Base-by-base conservation (phyloP, 2,329 filamentous ascomycete species). In the Elsinoe necatrix region DNA sequence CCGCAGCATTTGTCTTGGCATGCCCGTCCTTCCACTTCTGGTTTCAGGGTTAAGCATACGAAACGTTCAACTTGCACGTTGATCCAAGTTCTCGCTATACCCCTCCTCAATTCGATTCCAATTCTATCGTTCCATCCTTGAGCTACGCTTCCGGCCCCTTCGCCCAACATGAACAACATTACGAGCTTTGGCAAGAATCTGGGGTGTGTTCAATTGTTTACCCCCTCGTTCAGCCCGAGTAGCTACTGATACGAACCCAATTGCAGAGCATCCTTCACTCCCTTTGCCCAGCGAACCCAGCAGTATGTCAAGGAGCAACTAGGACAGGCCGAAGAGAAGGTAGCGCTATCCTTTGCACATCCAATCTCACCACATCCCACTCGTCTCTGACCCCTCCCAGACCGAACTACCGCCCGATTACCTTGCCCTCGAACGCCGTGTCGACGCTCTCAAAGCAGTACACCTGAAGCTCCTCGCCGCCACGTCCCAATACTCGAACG, bases 231-330 rank as follows among this genome's bases (percentile, higher is more conserved):
- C 41, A 29, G 29, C 34, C 55, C 20, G 51, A 14, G 23, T 14
- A 51, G 55, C 58, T 57, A 57, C 39, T 47, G 14, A 57, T 55
- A 58, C 61, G 56, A 57, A 60, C 69, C 64, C 63, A 76, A 68
- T 71, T 83, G 68, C 68, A 91, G 90, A 69, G 86, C 87, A 63
- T 85, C 85, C 65, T 88, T 97, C 74, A 90, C 89, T 63, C 93
- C 93, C 34, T 95, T 95, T 71, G 90, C 91, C 63, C 87, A 89
- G 68, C 87, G 92, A 69, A 96, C 90, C 57, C 89, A 95, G 73
- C 93, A 98, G 77, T 95, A 92, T 78, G 89, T 95, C 71, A 96
- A 95, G 79, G 93, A 98, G 76, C 91, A 96, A 76, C 82, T 97
- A 61, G 93, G 93, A 54, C 89, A 95, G 74, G 89, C 84, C 61